Evolutionary conservation across 495 filamentous ascomycete species (phyloP).

Genomic region (Penicillium coffeae): DNA sequence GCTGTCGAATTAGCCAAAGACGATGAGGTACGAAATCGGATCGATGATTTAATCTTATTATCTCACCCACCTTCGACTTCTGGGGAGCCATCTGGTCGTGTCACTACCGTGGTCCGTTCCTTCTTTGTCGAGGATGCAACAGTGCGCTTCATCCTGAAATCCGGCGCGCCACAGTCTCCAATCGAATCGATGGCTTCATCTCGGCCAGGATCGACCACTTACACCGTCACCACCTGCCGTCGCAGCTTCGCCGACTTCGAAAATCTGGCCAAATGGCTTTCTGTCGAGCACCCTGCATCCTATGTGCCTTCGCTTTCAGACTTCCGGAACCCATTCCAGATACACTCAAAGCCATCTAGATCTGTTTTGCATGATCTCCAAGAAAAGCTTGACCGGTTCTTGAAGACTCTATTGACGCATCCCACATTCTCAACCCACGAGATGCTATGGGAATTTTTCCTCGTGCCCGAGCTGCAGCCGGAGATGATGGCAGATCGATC

Average conservation of each 20-base stretch:
- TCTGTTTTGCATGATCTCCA: constrained; percentile 85
- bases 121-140: constrained; percentile 98
- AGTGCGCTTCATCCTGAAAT: constrained; percentile 89
- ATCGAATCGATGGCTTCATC: constrained; percentile 36
- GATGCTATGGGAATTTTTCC: constrained; percentile 98
- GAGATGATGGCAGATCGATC: constrained; percentile 87
- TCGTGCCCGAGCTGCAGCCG: constrained; percentile 89
- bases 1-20: constrained; percentile 97
- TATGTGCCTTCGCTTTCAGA: constrained; percentile 82
- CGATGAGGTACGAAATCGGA: constrained; percentile 92
- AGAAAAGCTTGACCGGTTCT: constrained; percentile 76
- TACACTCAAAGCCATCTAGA: constrained; percentile 85
- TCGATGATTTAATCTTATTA: constrained; percentile 89
- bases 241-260: constrained; percentile 91
- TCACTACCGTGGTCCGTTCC: constrained; percentile 91
- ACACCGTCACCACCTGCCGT: constrained; percentile 90
- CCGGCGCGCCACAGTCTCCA: constrained; percentile 56
- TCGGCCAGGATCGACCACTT: constrained; percentile 51
- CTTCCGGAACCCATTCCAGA: constrained; percentile 83
- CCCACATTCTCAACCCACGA: constrained; percentile 96
- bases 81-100: constrained; percentile 65
- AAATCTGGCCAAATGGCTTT: constrained; percentile 80
- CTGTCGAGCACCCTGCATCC: constrained; percentile 88
- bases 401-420: constrained; percentile 80
- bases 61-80: constrained; percentile 51